A percentile compares a stretch with the other conserved stretches of the same genome.
Conservation (phyloP, 345 rosid genomes). For the Populus ilicifolia region DNA sequence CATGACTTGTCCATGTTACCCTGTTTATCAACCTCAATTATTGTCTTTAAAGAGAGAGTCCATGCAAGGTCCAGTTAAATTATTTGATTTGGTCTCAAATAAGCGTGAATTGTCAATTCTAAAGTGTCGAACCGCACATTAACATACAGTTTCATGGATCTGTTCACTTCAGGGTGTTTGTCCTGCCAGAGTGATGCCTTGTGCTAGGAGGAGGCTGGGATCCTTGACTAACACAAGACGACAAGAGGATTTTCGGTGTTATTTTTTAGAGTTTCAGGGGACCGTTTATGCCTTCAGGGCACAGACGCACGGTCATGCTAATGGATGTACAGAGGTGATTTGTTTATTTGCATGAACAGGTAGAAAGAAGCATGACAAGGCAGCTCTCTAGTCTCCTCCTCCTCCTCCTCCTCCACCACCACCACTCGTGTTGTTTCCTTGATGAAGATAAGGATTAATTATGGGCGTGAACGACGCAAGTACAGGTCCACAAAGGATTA, state of each 20-base stretch:
- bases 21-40: neutral
- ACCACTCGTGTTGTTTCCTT: neutral
- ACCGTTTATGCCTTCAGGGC: neutral
- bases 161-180: neutral
- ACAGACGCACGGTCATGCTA: neutral
- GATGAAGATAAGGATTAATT: neutral
- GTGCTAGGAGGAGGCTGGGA: neutral
- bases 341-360: neutral
- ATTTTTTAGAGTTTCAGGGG: neutral
- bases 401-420: neutral
- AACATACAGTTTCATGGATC: neutral
- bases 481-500: neutral
- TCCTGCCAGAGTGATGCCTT: neutral
- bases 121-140: neutral
- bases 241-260: neutral
- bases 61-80: neutral
- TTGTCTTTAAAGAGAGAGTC: neutral
- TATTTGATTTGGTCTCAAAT: neutral
- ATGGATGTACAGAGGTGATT: neutral
- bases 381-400: neutral
- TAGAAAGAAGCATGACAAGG: neutral
- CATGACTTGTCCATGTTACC: constrained; percentile 1
- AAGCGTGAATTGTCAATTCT: neutral
- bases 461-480: neutral
- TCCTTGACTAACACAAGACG: neutral